phyloP scores from a whole-genome alignment of 345 rosid genomes.

The Populus euphratica region DNA sequence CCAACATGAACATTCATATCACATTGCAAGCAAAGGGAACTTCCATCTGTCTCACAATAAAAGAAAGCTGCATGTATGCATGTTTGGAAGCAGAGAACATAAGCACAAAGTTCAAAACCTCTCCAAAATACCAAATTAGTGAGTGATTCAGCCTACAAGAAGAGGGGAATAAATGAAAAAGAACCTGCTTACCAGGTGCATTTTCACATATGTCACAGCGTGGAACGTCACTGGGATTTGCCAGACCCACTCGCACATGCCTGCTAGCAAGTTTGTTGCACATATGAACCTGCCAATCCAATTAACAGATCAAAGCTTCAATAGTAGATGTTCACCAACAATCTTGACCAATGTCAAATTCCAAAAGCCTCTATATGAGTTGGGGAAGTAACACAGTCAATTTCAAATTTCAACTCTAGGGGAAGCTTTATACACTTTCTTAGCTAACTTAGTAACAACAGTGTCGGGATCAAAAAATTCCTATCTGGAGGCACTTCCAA shows the following conservation, averaged over 20 bases:
- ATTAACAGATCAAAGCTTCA: background rate
- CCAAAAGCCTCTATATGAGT: background rate
- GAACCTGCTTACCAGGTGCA: conserved; percentile 52
- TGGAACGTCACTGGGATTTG: conserved; percentile 59
- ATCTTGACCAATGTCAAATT: background rate
- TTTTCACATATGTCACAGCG: conserved; percentile 82
- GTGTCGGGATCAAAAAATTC: background rate
- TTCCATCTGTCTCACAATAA: conserved; percentile 83
- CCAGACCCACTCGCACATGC: conserved; percentile 75
- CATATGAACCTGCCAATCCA: conserved; percentile 63
- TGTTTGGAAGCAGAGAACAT: conserved; percentile 11
- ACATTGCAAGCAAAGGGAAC: conserved; percentile 78
- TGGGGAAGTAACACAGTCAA: background rate
- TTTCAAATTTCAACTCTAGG: background rate
- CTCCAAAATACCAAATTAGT: background rate
- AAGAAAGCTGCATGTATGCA: conserved; percentile 59
- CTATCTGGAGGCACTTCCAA: background rate
- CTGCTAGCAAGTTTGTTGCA: conserved; percentile 83
- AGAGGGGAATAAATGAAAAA: background rate
- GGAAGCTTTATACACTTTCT: too few species aligned
- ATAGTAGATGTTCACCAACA: background rate
- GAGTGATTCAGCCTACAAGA: background rate
- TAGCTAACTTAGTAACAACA: too few species aligned
- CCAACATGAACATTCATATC: conserved; percentile 85
- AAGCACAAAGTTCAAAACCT: background rate